Base-by-base conservation (phyloP, 441 rosid species). In the Populus hybrid region DNA sequence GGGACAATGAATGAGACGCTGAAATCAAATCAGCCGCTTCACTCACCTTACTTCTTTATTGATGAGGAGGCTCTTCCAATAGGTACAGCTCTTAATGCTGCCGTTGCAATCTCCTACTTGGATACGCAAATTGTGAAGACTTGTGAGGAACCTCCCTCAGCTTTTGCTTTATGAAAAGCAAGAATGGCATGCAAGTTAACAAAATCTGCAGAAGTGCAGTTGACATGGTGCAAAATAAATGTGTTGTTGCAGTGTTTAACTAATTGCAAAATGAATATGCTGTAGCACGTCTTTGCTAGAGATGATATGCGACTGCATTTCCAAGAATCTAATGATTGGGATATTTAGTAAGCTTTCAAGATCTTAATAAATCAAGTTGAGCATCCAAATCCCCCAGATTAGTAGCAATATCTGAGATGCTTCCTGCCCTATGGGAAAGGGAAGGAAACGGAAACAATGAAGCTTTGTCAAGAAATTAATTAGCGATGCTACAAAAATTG, bases 51-150 rank as follows among this genome's bases (percentile, higher is more conserved):
- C 80, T 84, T 86, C 69, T 74, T 86, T 38, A 61, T 87, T 3
- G 88, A 87, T n/a, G 90, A 89, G 79, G 83, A 78, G 32, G 90
- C 86, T 19, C 80, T 87, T 69, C 90, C 90, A 0, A 67, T 87
- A 6, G 90, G 92, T 36, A 87, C 90, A 6, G 88, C 87, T 79
- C 79, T 87, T 64, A 83, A 85, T 75, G 87, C 87, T 61, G 88
- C 87, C 4, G 83, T 81, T 35, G 90, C 89, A 38, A 82, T 86
- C 63, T 86, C 89, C 2, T 89, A 83, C 82, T 79, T 89, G 80
- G 86, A 84, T 69, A 74, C 40, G 71, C 85, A 80, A 67, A 72
- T 64, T 23, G 72, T 66, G 18, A 67, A 79, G 74, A 69, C 67
- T 59, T 72, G 65, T 9, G 80, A 79, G 71, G 78, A 70, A 53